Evolutionary conservation across 768 basidiomycete species (phyloP).

Genomic region (Symmetrospora coprosmae): DNA sequence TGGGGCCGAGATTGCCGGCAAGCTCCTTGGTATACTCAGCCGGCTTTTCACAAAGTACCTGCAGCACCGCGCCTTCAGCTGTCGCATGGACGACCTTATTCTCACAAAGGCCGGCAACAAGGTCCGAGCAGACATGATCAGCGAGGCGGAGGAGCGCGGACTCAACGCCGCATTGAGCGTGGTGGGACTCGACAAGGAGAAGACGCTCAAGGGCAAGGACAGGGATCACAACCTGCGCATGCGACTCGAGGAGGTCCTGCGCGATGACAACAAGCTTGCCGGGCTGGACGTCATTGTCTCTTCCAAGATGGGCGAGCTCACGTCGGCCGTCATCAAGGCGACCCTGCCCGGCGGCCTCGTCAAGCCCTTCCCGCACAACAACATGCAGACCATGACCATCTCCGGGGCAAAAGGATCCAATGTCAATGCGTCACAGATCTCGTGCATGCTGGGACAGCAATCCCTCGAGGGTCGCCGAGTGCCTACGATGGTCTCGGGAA

Average conservation of each 20-base stretch:
- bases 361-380: constrained; percentile 89
- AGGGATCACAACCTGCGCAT: constrained; percentile 39
- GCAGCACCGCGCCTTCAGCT: constrained; percentile 92
- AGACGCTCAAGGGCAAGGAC: constrained; percentile 50
- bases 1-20: constrained; percentile 73
- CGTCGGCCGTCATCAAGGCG: constrained; percentile 72
- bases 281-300: constrained; percentile 53
- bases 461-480: constrained; percentile 97
- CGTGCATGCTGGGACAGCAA: constrained; percentile 93
- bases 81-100: constrained; percentile 94
- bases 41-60: constrained; percentile 93
- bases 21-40: constrained; percentile 79
- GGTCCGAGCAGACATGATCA: constrained; percentile 53
- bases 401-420: constrained; percentile 96
- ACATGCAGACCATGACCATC: constrained; percentile 98
- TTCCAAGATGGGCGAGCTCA: constrained; percentile 69
- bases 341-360: constrained; percentile 74
- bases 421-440: constrained; percentile 94
- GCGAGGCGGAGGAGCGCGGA: constrained; percentile 56
- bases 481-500: constrained; percentile 96
- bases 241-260: constrained; percentile 76
- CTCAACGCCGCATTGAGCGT: constrained; percentile 72
- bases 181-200: constrained; percentile 36
- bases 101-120: constrained; percentile 68
- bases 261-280: constrained; percentile 94